A percentile compares a stretch with the other conserved stretches of the same genome.
Evolutionary conservation across 2,329 filamentous ascomycete genomes (phyloP).

Genomic region (Monilinia laxa): DNA sequence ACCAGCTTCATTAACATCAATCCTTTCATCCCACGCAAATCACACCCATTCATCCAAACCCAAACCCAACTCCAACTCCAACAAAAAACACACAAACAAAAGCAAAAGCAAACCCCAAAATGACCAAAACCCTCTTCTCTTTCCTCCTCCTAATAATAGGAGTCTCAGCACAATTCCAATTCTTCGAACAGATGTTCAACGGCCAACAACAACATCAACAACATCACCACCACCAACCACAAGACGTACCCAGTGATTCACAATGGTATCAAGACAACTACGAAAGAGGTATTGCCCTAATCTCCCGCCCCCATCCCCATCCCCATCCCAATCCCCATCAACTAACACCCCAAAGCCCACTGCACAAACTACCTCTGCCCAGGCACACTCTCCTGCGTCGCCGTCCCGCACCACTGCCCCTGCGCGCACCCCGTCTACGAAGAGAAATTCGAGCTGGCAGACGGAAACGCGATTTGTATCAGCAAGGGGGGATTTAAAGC

Average conservation of each 20-base stretch:
- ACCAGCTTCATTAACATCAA: not conserved
- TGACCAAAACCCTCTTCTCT: constrained; percentile 37
- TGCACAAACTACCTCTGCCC: constrained; percentile 95
- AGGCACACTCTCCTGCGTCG: constrained; percentile 89
- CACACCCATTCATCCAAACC: not conserved
- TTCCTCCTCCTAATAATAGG: constrained; percentile 59
- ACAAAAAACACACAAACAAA: not conserved
- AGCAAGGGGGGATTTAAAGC: constrained; percentile 73
- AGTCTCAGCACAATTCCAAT: constrained; percentile 81
- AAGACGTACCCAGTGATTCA: constrained; percentile 84
- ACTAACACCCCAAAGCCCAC: constrained; percentile 53
- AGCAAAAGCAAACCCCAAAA: constrained; percentile 23
- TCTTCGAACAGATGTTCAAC: constrained; percentile 98
- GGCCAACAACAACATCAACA: constrained; percentile 56
- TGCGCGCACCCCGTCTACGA: constrained; percentile 77
- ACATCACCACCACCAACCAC: constrained; percentile 50
- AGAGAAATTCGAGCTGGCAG: constrained; percentile 73
- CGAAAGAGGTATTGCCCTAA: constrained; percentile 54
- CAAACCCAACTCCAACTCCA: not conserved
- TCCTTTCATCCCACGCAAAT: not conserved
- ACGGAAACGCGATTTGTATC: constrained; percentile 71
- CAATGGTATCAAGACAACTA: constrained; percentile 73
- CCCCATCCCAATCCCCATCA: no score
- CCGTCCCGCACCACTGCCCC: constrained; percentile 95
- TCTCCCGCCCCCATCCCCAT: not conserved